Evolutionary conservation across 371 early-diverging fungal species (phyloP).

Genomic region (Lichtheimia ramosa): DNA sequence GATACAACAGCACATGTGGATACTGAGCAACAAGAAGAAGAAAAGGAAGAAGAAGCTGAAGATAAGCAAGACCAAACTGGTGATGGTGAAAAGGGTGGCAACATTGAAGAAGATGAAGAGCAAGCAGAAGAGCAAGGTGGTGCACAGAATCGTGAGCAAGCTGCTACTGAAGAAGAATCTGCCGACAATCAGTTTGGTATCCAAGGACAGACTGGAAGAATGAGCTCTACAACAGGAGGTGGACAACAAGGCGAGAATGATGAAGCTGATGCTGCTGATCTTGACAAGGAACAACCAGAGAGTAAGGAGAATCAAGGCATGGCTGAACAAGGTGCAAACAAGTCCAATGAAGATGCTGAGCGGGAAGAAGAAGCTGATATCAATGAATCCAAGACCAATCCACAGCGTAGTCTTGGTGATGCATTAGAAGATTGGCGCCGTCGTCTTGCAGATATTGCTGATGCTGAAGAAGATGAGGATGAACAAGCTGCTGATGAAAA

Average conservation of each 20-base stretch:
- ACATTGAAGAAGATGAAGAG: slow-evolving; percentile 40
- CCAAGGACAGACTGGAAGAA: slow-evolving; percentile 63
- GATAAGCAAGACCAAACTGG: slow-evolving; percentile 20
- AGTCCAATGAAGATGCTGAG: slow-evolving; percentile 32
- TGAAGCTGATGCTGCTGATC: slow-evolving; percentile 33
- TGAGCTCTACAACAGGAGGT: slow-evolving; percentile 50
- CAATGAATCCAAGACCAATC: slow-evolving; percentile 49
- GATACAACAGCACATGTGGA: slow-evolving; percentile 18
- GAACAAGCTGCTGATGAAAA: slow-evolving; percentile 44
- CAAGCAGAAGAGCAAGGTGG: slow-evolving; percentile 23
- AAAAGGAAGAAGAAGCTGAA: slow-evolving; percentile 50
- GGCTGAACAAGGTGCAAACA: slow-evolving; percentile 42
- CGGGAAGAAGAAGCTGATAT: slow-evolving; percentile 28
- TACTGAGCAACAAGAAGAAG: slow-evolving; percentile 35
- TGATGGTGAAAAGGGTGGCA: slow-evolving; percentile 20
- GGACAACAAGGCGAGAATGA: slow-evolving; percentile 31
- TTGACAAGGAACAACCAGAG: slow-evolving; percentile 26
- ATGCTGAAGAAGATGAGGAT: slow-evolving; percentile 53
- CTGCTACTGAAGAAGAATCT: slow-evolving; percentile 48
- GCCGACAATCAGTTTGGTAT: slow-evolving; percentile 71
- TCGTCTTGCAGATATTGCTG: slow-evolving; percentile 68
- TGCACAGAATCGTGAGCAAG: slow-evolving; percentile 47
- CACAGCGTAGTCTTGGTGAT: slow-evolving; percentile 86
- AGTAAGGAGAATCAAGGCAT: slow-evolving; percentile 37
- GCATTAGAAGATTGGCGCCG: slow-evolving; percentile 90